These are phyloP conservation scores for Talaromyces trachyspermus DNA, from an alignment of 495 filamentous ascomycete species.

Conservation along the genomic window DNA sequence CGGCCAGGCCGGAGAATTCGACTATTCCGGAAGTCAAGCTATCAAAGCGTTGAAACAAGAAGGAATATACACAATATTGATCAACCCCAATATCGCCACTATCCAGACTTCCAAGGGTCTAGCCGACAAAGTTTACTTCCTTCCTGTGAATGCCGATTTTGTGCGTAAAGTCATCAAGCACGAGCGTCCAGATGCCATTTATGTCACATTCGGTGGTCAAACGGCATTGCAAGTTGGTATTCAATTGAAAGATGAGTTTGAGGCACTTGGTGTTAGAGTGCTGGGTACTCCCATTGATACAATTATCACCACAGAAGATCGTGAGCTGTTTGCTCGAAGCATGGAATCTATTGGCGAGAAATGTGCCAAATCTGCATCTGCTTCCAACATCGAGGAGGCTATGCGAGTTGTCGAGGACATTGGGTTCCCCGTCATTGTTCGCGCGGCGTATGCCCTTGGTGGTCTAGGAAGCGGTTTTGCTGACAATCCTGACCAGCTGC, in stretches of 20 bases:
- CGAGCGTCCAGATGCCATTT: conserved; percentile 93
- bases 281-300: conserved; percentile 95
- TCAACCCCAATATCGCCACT: conserved; percentile 98
- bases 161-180: conserved; percentile 94
- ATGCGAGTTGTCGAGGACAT: conserved; percentile 77
- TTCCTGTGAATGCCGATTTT: conserved; percentile 92
- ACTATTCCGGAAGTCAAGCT: conserved; percentile 90
- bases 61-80: conserved; percentile 88
- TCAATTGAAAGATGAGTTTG: conserved; percentile 93
- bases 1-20: conserved; percentile 97
- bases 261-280: conserved; percentile 81
- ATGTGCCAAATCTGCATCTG: conserved; percentile 93
- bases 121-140: conserved; percentile 97
- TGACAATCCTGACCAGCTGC: conserved; percentile 76
- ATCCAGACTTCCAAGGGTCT: conserved; percentile 95
- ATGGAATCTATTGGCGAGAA: conserved; percentile 99
- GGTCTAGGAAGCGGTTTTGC: conserved; percentile 95
- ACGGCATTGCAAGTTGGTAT: conserved; percentile 94
- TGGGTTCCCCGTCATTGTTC: conserved; percentile 92
- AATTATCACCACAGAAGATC: conserved; percentile 96
- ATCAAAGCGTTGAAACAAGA: conserved; percentile 97
- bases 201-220: conserved; percentile 94
- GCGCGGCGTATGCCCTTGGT: conserved; percentile 92
- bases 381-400: conserved; percentile 79
- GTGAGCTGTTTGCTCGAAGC: conserved; percentile 91